Evolutionary conservation across 306 rosid genomes (phyloP), one percentile per base, ranked within the genome.

Genomic region (Rubus idaeus): DNA sequence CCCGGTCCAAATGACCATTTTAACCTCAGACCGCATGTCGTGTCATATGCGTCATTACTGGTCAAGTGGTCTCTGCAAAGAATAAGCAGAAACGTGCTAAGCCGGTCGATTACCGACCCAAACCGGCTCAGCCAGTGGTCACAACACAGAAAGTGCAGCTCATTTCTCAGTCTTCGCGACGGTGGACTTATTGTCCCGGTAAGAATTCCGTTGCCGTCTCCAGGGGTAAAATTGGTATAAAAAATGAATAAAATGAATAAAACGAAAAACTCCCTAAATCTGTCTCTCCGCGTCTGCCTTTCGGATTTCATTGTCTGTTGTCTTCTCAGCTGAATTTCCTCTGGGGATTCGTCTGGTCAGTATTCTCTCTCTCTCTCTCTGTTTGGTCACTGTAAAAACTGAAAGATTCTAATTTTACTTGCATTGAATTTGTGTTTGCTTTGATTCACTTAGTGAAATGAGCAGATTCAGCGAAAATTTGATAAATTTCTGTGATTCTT

Each of bases 191-290:
- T 50, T 39, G 41, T 37, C 49, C 46, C 6, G 18, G 75, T 68
- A 11, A 23, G 49, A 21, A 5, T 17, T 3, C 75, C 57, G 65
- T 18, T 58, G 7, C 70, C 23, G 13, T 3, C 47, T 13, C 5
- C 13, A 74, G 76, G 86, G 86, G 78, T 37, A 86, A 67, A 84
- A 77, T 39, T 14, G 88, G 80, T 44, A 85, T 3, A 44, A 16
- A 17, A 0, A 0, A n/a, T n/a, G n/a, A n/a, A n/a, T 58, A 3
- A 2, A 45, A 0, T 3, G 14, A 44, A 42, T 8, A 7, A 5
- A 52, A 17, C 26, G 3, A 0, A 37, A 72, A 56, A 2, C 21
- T 18, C 40, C 70, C 5, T 2, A 16, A 21, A 57, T 58, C 60
- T 35, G 10, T 30, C 51, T 17, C 6, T 5, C 68, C 49, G n/a